Evolutionary conservation across 805 yeast species (phyloP).

Genomic region (Pichia gijzeniarum): DNA sequence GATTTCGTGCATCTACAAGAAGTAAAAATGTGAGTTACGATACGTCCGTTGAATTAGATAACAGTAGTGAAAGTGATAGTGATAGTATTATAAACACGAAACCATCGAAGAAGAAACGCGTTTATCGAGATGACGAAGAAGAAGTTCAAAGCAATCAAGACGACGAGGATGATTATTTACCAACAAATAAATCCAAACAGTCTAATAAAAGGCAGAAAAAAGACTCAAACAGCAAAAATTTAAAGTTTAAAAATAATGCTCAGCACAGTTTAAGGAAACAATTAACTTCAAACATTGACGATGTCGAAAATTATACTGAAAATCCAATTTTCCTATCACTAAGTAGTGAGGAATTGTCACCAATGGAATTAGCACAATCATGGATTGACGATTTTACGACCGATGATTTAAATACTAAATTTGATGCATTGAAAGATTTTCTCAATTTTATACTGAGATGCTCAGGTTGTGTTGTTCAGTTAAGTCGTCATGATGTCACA

Average conservation of each 20-base stretch:
- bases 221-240: neutral
- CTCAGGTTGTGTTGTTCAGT: slow-evolving; percentile 63
- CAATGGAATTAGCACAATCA: slow-evolving; percentile 45
- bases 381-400: slow-evolving; percentile 48
- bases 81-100: neutral
- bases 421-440: slow-evolving; percentile 50
- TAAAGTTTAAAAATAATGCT: too few species aligned
- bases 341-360: slow-evolving; percentile 40
- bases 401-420: slow-evolving; percentile 32
- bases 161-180: slow-evolving; percentile 1
- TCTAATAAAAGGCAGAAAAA: neutral
- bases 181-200: neutral
- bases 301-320: slow-evolving; percentile 39
- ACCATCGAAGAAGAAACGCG: neutral
- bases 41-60: slow-evolving; percentile 5
- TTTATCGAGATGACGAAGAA: neutral
- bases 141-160: slow-evolving; percentile 2
- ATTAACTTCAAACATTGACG: slow-evolving; percentile 27
- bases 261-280: neutral
- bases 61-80: neutral
- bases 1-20: slow-evolving; percentile 2
- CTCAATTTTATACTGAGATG: slow-evolving; percentile 63
- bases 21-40: slow-evolving; percentile 1
- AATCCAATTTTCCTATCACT: slow-evolving; percentile 46
- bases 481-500: slow-evolving; percentile 69